phyloP scores from a whole-genome alignment of 371 early-diverging fungal genomes.

The Blyttiomyces sp. region DNA sequence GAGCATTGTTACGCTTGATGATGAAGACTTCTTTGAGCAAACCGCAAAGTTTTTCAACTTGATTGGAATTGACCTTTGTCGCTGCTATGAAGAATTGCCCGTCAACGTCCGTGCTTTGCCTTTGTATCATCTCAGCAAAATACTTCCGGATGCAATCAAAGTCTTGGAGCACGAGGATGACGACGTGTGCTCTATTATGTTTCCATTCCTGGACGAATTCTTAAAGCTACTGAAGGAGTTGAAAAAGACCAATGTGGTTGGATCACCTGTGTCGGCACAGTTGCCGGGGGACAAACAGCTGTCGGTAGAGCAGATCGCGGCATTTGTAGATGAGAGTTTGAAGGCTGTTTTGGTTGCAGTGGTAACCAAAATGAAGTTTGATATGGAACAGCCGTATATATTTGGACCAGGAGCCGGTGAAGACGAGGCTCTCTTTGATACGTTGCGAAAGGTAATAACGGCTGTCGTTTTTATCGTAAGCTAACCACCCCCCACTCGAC shows the following conservation, averaged over 20 bases:
- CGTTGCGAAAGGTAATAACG: slow-evolving; percentile 67
- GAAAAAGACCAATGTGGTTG: slow-evolving; percentile 8
- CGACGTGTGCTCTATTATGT: slow-evolving; percentile 74
- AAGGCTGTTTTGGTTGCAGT: slow-evolving; percentile 66
- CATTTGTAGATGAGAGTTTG: slow-evolving; percentile 24
- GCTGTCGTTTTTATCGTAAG: background rate
- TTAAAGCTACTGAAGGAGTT: slow-evolving; percentile 25
- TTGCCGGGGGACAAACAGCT: background rate
- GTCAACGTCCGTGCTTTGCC: background rate
- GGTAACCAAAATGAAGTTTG: slow-evolving; percentile 85
- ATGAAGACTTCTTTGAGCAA: slow-evolving; percentile 68
- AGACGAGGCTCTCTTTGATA: slow-evolving; percentile 71
- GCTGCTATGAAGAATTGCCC: slow-evolving; percentile 64
- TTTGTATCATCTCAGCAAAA: slow-evolving; percentile 29
- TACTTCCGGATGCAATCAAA: slow-evolving; percentile 66
- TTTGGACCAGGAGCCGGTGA: slow-evolving; percentile 69
- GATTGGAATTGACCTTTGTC: slow-evolving; percentile 77
- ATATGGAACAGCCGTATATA: slow-evolving; percentile 71
- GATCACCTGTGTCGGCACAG: background rate
- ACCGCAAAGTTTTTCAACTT: slow-evolving; percentile 79
- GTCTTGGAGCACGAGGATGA: slow-evolving; percentile 78
- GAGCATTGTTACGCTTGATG: background rate
- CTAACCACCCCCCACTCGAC: background rate
- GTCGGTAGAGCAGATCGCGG: background rate
- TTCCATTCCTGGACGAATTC: slow-evolving; percentile 41